Conservation (phyloP, 2,329 filamentous ascomycete genomes). For the Diaporthe vexans region DNA sequence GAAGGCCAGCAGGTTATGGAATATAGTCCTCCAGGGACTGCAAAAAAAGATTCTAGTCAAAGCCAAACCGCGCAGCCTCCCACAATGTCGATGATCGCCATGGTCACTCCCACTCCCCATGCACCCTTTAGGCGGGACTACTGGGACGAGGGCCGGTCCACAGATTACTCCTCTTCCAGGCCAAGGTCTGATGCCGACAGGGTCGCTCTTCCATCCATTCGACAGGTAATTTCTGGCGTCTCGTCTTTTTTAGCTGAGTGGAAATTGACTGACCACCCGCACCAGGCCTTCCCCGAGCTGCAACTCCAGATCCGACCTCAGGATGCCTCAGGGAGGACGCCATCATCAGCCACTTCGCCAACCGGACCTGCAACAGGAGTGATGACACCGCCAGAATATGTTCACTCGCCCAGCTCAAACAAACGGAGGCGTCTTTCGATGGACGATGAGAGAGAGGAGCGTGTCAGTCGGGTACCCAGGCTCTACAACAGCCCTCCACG, state of each 20-base stretch:
- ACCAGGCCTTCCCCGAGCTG: conserved; percentile 62
- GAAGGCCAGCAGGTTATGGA: conserved; percentile 53
- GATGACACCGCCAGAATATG: conserved; percentile 61
- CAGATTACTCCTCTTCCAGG: conserved; percentile 52
- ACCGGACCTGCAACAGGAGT: conserved; percentile 48
- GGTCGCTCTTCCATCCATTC: conserved; percentile 65
- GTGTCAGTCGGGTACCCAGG: conserved; percentile 61
- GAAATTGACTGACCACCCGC: conserved; percentile 41
- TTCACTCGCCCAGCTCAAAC: conserved; percentile 62
- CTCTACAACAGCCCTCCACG: conserved; percentile 56
- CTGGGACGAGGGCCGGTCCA: conserved; percentile 55
- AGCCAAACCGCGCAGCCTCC: conserved; percentile 47
- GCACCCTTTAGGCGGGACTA: conserved; percentile 57
- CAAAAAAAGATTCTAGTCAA: conserved; percentile 47
- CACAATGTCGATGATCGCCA: conserved; percentile 66
- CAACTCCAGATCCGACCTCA: conserved; percentile 52
- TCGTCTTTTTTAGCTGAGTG: neutral
- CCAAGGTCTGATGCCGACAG: conserved; percentile 56
- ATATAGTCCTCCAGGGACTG: conserved; percentile 54
- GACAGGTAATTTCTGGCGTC: conserved; percentile 58
- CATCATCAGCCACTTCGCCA: conserved; percentile 54
- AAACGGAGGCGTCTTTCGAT: conserved; percentile 63
- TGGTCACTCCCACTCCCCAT: conserved; percentile 58
- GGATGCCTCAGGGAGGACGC: conserved; percentile 51
- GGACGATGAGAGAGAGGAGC: conserved; percentile 58